Evolutionary conservation across 192 early-diverging fungal genomes (phyloP).

Genomic region (Podochytrium sp.): DNA sequence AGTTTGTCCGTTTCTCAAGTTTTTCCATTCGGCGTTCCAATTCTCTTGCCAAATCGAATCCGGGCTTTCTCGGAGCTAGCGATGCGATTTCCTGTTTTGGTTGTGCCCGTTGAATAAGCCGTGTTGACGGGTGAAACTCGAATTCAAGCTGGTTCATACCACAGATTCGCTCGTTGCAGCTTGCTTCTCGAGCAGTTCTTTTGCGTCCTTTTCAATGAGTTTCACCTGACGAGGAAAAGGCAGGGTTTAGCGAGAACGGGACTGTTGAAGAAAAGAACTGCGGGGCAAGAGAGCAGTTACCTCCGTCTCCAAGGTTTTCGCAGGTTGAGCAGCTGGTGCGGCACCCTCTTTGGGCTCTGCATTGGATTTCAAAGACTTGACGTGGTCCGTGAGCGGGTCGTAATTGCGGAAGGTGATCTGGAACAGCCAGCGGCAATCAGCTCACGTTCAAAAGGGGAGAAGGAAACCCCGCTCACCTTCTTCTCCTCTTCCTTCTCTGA

Average conservation of each 20-base stretch:
- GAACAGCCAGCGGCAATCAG: background rate
- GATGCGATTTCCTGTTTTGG: constrained; percentile 22
- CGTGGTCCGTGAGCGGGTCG: constrained; percentile 11
- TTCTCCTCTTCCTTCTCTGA: background rate
- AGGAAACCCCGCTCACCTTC: constrained; percentile 1
- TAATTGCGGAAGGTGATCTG: constrained; percentile 26
- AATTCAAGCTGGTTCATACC: background rate
- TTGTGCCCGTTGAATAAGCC: background rate
- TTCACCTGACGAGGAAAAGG: constrained; percentile 9
- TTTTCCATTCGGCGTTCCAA: constrained; percentile 27
- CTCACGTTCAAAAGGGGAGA: background rate
- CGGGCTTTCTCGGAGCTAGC: constrained; percentile 32
- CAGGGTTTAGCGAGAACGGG: background rate
- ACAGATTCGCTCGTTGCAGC: constrained; percentile 8
- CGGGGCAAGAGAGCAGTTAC: background rate
- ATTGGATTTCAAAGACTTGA: background rate
- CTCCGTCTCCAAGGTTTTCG: constrained; percentile 17
- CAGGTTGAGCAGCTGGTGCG: background rate
- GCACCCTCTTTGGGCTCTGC: background rate
- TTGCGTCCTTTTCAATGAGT: constrained; percentile 21
- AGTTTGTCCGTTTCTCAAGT: constrained; percentile 33
- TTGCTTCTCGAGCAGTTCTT: constrained; percentile 23
- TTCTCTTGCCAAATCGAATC: constrained; percentile 36
- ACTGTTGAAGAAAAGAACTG: background rate
- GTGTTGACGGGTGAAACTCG: background rate